These are phyloP conservation scores for Alternaria gansuensis DNA, from an alignment of 2,329 filamentous ascomycete genomes.

Conservation along the genomic window DNA sequence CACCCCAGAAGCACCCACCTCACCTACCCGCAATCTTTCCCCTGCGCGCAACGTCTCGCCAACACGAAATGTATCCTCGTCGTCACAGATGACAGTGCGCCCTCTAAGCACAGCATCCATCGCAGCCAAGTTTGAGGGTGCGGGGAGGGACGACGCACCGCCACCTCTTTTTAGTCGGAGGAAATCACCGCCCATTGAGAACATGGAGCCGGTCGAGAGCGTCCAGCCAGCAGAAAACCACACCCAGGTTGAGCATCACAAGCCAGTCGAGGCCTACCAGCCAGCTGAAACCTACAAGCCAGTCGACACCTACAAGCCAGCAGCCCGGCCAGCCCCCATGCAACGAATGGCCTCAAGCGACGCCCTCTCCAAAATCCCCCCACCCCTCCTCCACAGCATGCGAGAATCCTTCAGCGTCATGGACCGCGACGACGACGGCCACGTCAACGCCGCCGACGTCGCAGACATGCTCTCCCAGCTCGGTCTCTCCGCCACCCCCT, in stretches of 20 bases:
- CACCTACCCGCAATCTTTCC: slow-evolving; percentile 41
- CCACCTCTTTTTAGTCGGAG: slow-evolving; percentile 27
- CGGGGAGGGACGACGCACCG: slow-evolving; percentile 45
- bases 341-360: slow-evolving; percentile 40
- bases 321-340: slow-evolving; percentile 38
- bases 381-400: slow-evolving; percentile 83
- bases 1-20: slow-evolving; percentile 42
- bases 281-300: slow-evolving; percentile 56
- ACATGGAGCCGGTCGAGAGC: slow-evolving; percentile 12
- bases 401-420: slow-evolving; percentile 94
- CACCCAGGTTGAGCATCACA: neutral
- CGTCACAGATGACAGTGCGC: slow-evolving; percentile 34
- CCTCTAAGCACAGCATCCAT: slow-evolving; percentile 46
- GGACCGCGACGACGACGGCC: slow-evolving; percentile 86
- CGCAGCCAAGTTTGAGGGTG: slow-evolving; percentile 49
- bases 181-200: slow-evolving; percentile 12
- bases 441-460: slow-evolving; percentile 83
- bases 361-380: slow-evolving; percentile 74
- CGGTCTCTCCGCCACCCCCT: slow-evolving; percentile 76
- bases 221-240: neutral
- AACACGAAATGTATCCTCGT: slow-evolving; percentile 32
- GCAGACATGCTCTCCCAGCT: slow-evolving; percentile 87
- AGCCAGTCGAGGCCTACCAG: slow-evolving; percentile 43
- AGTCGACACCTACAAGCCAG: slow-evolving; percentile 45
- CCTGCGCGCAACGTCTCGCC: slow-evolving; percentile 41